Percentiles rank a stretch among this genome's conserved stretches.
Evolutionary conservation across 306 rosid genomes (phyloP).

Genomic region (Cyamopsis tetragonoloba): DNA sequence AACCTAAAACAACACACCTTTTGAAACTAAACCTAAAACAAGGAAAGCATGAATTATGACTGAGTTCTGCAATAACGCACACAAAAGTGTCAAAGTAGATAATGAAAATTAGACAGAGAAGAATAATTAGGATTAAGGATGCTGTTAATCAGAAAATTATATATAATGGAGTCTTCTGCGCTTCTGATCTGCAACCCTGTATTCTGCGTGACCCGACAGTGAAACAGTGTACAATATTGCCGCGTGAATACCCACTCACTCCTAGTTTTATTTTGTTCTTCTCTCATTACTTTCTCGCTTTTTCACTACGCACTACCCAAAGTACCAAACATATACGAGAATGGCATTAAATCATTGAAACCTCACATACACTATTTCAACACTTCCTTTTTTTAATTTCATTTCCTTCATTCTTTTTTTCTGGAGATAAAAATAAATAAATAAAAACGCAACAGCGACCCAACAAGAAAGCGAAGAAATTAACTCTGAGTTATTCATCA

Average conservation of each 20-base stretch:
- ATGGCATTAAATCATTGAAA: slow-evolving; percentile 16
- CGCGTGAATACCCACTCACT: slow-evolving; percentile 36
- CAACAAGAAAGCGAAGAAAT: slow-evolving; percentile 15
- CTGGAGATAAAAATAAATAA: neutral
- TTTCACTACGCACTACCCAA: slow-evolving; percentile 30
- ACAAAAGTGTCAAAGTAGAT: too few species aligned
- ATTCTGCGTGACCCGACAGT: slow-evolving; percentile 25
- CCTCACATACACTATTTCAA: neutral
- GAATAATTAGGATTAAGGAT: neutral
- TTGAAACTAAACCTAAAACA: neutral
- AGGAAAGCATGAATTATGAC: too few species aligned
- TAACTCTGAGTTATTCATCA: too few species aligned
- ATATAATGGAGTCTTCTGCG: slow-evolving; percentile 19
- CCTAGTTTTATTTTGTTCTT: slow-evolving; percentile 17
- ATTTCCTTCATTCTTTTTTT: neutral
- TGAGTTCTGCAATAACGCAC: too few species aligned
- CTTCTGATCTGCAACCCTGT: slow-evolving; percentile 37
- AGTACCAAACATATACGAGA: slow-evolving; percentile 23
- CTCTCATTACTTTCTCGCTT: slow-evolving; percentile 32
- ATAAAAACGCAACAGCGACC: slow-evolving; percentile 9
- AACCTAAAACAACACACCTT: too few species aligned
- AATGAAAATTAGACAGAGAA: neutral
- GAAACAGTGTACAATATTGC: slow-evolving; percentile 36
- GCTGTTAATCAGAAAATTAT: neutral
- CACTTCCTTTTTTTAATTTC: neutral